phyloP scores from a whole-genome alignment of 2,329 filamentous ascomycete species.

The Fusarium nisikadoi region DNA sequence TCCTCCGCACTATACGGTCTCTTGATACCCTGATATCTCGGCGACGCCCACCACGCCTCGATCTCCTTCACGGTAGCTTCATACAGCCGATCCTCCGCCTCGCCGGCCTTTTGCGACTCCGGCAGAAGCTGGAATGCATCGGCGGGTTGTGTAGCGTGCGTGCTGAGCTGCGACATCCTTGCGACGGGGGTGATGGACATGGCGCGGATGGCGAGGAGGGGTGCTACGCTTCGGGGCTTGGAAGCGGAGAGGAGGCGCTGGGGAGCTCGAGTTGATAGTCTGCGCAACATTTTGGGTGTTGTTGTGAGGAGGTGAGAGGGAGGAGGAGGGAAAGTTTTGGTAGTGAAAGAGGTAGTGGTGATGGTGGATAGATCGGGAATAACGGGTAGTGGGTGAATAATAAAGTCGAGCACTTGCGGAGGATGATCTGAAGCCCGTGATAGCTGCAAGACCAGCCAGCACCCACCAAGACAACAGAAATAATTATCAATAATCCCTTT shows the following conservation, averaged over 20 bases:
- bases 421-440: conserved; percentile 15
- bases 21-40: conserved; percentile 88
- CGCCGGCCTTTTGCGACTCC: conserved; percentile 79
- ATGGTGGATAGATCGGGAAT: conserved; percentile 12
- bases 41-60: conserved; percentile 88
- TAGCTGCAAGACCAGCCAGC: neutral
- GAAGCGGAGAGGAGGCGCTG: conserved; percentile 42
- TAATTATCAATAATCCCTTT: neutral
- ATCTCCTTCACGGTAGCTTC: conserved; percentile 86
- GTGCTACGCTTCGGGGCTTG: conserved; percentile 31
- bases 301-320: neutral
- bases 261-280: conserved; percentile 47
- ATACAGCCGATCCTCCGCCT: conserved; percentile 86
- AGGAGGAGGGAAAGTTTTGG: neutral
- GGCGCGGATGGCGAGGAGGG: conserved; percentile 42
- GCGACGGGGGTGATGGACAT: conserved; percentile 46
- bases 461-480: neutral
- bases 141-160: conserved; percentile 57
- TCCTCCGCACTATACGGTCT: conserved; percentile 90
- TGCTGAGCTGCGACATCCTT: conserved; percentile 47
- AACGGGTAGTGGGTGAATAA: conserved; percentile 41
- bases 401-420: conserved; percentile 12
- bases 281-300: conserved; percentile 47
- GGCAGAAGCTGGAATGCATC: conserved; percentile 89
- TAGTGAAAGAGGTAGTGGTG: neutral